Evolutionary conservation across 768 basidiomycete genomes (phyloP).

Genomic region (Hemileccinum rubropunctum): DNA sequence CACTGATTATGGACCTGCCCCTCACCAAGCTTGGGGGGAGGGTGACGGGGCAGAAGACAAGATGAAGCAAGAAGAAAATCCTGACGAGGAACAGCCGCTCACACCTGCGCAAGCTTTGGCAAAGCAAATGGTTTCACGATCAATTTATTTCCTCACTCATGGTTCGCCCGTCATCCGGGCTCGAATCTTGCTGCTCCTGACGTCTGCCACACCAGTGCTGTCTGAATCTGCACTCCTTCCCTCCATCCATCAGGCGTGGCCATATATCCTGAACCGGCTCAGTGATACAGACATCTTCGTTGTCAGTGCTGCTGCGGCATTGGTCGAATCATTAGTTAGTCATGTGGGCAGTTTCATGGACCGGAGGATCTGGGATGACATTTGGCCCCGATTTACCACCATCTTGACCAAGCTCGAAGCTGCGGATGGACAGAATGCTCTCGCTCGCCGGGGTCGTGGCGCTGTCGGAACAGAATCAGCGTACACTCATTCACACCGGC

Average conservation of each 20-base stretch:
- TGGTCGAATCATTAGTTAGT: constrained; percentile 69
- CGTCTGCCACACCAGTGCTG: constrained; percentile 69
- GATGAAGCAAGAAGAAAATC: constrained; percentile 15
- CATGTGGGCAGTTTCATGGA: constrained; percentile 86
- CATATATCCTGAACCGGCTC: constrained; percentile 86
- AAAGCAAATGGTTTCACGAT: constrained; percentile 82
- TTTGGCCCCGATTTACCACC: constrained; percentile 80
- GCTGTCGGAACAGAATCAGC: constrained; percentile 63
- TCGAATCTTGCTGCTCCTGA: constrained; percentile 73
- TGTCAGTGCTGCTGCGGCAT: constrained; percentile 65
- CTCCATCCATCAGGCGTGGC: constrained; percentile 87
- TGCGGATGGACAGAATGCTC: constrained; percentile 65
- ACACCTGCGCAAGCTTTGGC: constrained; percentile 76
- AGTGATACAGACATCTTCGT: constrained; percentile 74
- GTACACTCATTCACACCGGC: constrained; percentile 77
- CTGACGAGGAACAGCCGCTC: constrained; percentile 45
- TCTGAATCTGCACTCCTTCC: constrained; percentile 77
- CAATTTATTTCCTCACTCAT: constrained; percentile 89
- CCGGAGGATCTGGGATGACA: constrained; percentile 82
- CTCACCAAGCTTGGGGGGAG: constrained; percentile 53
- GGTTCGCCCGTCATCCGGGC: constrained; percentile 82
- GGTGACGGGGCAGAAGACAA: constrained; percentile 24
- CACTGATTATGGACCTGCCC: constrained; percentile 57
- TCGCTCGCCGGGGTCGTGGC: constrained; percentile 52
- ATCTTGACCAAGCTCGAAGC: constrained; percentile 59